A percentile compares a stretch with the other conserved stretches of the same genome.
phyloP scores from a whole-genome alignment of 257 asterid species.

The Cruciata laevipes region DNA sequence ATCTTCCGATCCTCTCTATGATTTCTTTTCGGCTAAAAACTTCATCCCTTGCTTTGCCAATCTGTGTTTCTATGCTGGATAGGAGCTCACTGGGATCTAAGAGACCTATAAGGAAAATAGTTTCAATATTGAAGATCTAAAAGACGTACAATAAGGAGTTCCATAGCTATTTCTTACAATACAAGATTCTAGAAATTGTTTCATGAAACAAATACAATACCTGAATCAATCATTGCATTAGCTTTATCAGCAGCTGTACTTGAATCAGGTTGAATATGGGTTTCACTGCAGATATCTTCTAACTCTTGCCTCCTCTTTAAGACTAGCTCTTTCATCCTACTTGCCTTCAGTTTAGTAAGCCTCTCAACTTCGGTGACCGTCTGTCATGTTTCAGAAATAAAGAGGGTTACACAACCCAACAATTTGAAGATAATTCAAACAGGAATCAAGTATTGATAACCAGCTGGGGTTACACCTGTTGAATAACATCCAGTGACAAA shows the following conservation, averaged over 20 bases:
- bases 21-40: conserved; percentile 78
- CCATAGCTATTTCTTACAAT: conserved; percentile 4
- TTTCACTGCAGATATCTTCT: conserved; percentile 67
- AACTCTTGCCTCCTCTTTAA: conserved; percentile 76
- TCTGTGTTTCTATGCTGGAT: conserved; percentile 76
- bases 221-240: conserved; percentile 86
- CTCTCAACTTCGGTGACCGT: conserved; percentile 75
- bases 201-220: conserved; percentile 25
- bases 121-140: neutral
- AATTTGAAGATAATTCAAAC: conserved; percentile 7
- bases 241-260: conserved; percentile 86
- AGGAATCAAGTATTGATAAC: conserved; percentile 1
- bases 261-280: conserved; percentile 77
- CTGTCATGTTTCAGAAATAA: conserved; percentile 25
- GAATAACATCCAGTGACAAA: conserved; percentile 62
- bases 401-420: conserved; percentile 9
- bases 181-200: neutral
- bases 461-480: conserved; percentile 47
- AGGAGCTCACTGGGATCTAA: conserved; percentile 87
- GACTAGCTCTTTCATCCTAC: conserved; percentile 91
- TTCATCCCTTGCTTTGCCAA: conserved; percentile 62
- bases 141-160: no score
- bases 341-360: conserved; percentile 72
- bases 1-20: conserved; percentile 68
- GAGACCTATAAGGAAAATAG: conserved; percentile 52